Evolutionary conservation across 805 yeast genomes (phyloP).

Genomic region (Sungouiella thailandica): DNA sequence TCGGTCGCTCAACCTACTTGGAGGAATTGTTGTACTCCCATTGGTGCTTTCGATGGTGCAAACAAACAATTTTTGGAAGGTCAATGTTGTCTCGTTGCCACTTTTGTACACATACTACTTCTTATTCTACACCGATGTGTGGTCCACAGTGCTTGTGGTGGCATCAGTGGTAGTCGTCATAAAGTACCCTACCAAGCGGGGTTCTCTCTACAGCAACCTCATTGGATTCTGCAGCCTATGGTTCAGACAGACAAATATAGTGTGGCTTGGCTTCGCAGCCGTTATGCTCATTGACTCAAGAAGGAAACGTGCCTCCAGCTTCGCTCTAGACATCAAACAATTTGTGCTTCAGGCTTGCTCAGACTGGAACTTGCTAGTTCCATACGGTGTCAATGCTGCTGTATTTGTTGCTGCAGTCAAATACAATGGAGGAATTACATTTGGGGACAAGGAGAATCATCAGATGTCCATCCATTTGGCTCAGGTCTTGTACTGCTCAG

Average conservation of each 20-base stretch:
- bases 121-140: constrained; percentile 87
- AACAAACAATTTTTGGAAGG: constrained; percentile 17
- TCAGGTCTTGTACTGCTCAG: constrained; percentile 74
- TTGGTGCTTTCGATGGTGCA: constrained; percentile 28
- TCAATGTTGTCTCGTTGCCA: constrained; percentile 51
- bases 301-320: constrained; percentile 10
- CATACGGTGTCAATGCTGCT: constrained; percentile 48
- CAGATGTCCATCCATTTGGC: constrained; percentile 63
- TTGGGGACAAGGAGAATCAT: constrained; percentile 92
- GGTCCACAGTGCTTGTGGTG: constrained; percentile 75
- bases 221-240: constrained; percentile 59
- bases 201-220: constrained; percentile 41
- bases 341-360: constrained; percentile 8
- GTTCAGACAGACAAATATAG: constrained; percentile 87
- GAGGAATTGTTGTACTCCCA: constrained; percentile 56
- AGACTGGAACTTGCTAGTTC: constrained; percentile 31
- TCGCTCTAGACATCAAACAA: not conserved
- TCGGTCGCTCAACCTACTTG: constrained; percentile 55
- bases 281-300: constrained; percentile 49
- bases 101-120: constrained; percentile 67
- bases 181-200: constrained; percentile 13
- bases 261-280: constrained; percentile 71
- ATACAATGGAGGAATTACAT: constrained; percentile 76
- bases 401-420: constrained; percentile 55
- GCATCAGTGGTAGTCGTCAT: constrained; percentile 48